Evolutionary conservation across 2,329 filamentous ascomycete species (phyloP).

Genomic region (Stylonectria norvegica): DNA sequence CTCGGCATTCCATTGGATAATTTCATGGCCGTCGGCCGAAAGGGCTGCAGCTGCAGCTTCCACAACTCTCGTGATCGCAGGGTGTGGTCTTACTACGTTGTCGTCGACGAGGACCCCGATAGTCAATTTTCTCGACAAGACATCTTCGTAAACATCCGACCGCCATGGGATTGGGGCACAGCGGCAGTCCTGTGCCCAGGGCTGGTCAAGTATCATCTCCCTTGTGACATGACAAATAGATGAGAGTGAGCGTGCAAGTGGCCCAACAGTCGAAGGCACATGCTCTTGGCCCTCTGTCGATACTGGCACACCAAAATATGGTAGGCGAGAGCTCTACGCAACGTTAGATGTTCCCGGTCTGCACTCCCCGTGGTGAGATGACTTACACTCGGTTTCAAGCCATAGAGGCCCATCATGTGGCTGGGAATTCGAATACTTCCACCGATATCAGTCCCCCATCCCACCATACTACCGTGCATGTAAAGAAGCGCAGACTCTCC

Average conservation of each 20-base stretch:
- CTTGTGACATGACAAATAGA: constrained; percentile 49
- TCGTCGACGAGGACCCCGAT: constrained; percentile 52
- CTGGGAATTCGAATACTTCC: constrained; percentile 27
- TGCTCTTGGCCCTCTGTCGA: constrained; percentile 63
- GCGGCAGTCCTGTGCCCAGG: constrained; percentile 54
- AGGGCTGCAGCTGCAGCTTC: constrained; percentile 37
- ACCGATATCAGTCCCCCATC: constrained; percentile 26
- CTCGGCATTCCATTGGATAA: constrained; percentile 50
- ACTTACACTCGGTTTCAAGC: constrained; percentile 28
- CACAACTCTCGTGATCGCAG: constrained; percentile 48
- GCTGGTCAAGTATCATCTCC: constrained; percentile 43
- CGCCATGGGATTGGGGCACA: constrained; percentile 55
- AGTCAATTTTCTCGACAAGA: constrained; percentile 41
- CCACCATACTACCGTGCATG: constrained; percentile 17
- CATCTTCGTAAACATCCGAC: constrained; percentile 38
- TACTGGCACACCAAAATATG: constrained; percentile 56
- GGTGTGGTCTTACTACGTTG: constrained; percentile 52
- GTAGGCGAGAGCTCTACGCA: constrained; percentile 50
- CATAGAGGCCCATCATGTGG: constrained; percentile 23
- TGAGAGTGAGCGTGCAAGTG: constrained; percentile 45
- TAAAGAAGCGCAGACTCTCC: constrained; percentile 22
- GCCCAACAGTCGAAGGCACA: constrained; percentile 60
- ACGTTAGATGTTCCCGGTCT: not conserved
- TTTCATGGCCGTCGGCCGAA: constrained; percentile 47
- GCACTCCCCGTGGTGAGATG: not conserved